Conservation (phyloP, 164 flowering plant genomes). For the Annona cherimola region DNA sequence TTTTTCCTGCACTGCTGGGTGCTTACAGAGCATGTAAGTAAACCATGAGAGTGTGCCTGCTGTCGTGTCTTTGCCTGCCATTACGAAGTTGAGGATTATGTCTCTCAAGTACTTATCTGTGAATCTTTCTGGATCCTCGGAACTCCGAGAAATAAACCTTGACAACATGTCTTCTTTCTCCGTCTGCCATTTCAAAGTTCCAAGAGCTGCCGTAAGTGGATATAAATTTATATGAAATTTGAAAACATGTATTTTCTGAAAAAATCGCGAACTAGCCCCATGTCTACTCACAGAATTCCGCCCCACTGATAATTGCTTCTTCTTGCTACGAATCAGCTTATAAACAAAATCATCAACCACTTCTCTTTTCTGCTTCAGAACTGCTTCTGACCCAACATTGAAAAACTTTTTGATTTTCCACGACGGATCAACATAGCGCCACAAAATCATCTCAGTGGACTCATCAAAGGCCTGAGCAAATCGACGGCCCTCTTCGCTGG, state of each 20-base stretch:
- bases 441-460: constrained; percentile 17
- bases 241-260: too few relatives aligned
- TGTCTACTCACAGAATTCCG: constrained; percentile 20
- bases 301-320: constrained; percentile 18
- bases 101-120: constrained; percentile 54
- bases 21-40: constrained; percentile 56
- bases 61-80: constrained; percentile 64
- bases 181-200: constrained; percentile 15
- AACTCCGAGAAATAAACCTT: constrained; percentile 49
- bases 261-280: too few relatives aligned
- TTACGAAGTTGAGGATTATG: constrained; percentile 49
- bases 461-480: constrained; percentile 24
- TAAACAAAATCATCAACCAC: constrained; percentile 42
- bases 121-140: constrained; percentile 43
- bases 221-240: neutral
- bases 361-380: constrained; percentile 39
- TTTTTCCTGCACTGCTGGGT: constrained; percentile 57
- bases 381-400: constrained; percentile 55
- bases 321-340: constrained; percentile 35
- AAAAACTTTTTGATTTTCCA: constrained; percentile 52
- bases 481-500: constrained; percentile 8
- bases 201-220: neutral
- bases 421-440: constrained; percentile 22
- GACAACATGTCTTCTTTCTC: constrained; percentile 55
- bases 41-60: constrained; percentile 70